Percentiles rank a stretch among this genome's conserved stretches.
phyloP scores from a whole-genome alignment of 495 filamentous ascomycete species.

The Xylaria palmicola region DNA sequence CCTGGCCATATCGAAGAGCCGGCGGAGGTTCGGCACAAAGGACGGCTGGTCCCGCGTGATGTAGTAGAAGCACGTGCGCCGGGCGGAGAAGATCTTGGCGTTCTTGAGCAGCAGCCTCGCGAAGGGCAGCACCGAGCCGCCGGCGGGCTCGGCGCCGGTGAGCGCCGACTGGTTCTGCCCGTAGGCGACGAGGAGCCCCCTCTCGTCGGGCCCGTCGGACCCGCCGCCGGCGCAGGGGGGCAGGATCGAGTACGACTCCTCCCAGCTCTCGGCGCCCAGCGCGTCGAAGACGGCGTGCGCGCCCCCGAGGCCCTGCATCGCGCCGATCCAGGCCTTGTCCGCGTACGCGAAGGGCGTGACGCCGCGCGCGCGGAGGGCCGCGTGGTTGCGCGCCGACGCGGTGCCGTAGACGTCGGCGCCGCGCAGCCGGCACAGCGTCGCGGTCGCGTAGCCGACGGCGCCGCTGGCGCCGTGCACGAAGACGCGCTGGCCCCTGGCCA shows the following conservation, averaged over 20 bases:
- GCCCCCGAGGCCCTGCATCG: slow-evolving; percentile 40
- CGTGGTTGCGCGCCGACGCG: slow-evolving; percentile 40
- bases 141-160: neutral
- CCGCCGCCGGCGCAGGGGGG: neutral
- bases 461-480: slow-evolving; percentile 48
- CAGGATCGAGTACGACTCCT: slow-evolving; percentile 43
- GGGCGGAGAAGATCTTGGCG: slow-evolving; percentile 22
- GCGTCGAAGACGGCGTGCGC: slow-evolving; percentile 44
- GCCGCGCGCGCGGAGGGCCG: slow-evolving; percentile 23
- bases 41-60: slow-evolving; percentile 32
- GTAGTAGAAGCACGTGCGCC: slow-evolving; percentile 37
- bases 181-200: slow-evolving; percentile 17
- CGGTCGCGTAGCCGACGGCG: slow-evolving; percentile 38
- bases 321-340: slow-evolving; percentile 44
- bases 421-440: slow-evolving; percentile 32
- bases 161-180: slow-evolving; percentile 20
- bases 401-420: slow-evolving; percentile 47
- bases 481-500: slow-evolving; percentile 37
- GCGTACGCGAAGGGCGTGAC: slow-evolving; percentile 41
- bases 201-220: no score
- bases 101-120: slow-evolving; percentile 28
- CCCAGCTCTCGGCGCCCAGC: slow-evolving; percentile 46
- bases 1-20: slow-evolving; percentile 33
- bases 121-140: neutral
- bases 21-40: slow-evolving; percentile 30